These are phyloP conservation scores for Dothideomycetidae sp. DNA, from an alignment of 2,329 filamentous ascomycete species.

Conservation along the genomic window DNA sequence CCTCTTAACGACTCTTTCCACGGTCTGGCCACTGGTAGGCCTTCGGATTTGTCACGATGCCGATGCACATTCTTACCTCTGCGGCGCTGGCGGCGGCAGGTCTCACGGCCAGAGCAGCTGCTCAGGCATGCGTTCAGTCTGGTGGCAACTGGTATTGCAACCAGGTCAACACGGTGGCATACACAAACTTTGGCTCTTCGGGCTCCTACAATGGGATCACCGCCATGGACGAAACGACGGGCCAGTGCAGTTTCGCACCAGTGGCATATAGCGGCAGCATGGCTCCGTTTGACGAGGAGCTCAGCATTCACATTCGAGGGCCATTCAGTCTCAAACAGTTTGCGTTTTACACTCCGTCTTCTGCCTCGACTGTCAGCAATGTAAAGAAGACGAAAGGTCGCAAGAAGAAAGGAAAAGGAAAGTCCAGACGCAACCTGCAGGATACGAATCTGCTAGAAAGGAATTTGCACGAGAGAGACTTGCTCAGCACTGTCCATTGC, in stretches of 20 bases:
- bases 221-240: conserved; percentile 8
- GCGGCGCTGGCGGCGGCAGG: conserved; percentile 4
- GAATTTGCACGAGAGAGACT: too few species aligned
- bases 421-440: conserved; percentile 1
- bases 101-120: neutral
- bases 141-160: conserved; percentile 53
- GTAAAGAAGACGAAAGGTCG: neutral
- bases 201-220: conserved; percentile 8
- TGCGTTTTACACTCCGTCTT: conserved; percentile 7
- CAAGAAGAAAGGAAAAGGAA: neutral
- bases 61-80: neutral
- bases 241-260: conserved; percentile 4
- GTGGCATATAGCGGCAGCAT: conserved; percentile 5
- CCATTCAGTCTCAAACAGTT: conserved; percentile 10
- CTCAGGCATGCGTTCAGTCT: conserved; percentile 7
- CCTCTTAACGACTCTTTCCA: conserved; percentile 1
- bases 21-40: conserved; percentile 6
- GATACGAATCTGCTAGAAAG: conserved; percentile 5
- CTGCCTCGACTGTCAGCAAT: conserved; percentile 1
- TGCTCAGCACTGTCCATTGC: conserved; percentile 4
- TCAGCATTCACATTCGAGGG: conserved; percentile 9
- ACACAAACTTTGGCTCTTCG: conserved; percentile 43
- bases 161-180: conserved; percentile 50
- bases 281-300: conserved; percentile 8
- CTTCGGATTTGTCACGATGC: neutral